Conservation (phyloP, 148 eudicot genomes). For the Agrostemma githago region DNA sequence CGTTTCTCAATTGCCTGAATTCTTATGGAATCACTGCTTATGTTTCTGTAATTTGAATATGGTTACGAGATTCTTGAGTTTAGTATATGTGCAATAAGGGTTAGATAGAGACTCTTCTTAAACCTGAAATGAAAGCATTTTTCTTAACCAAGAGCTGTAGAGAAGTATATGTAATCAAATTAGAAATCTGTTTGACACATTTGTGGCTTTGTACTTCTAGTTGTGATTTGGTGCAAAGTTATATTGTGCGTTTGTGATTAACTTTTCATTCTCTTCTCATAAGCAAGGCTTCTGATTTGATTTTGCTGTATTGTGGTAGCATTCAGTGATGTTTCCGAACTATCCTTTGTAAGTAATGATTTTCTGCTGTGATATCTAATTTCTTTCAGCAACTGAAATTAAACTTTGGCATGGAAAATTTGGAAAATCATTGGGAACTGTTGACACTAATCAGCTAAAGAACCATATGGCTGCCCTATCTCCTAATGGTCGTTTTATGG, state of each 20-base stretch:
- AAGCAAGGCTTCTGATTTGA: not conserved
- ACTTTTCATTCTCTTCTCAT: conserved; percentile 1
- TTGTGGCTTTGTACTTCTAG: not conserved
- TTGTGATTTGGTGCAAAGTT: not conserved
- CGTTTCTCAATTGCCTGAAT: too few relatives aligned
- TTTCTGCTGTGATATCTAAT: not conserved
- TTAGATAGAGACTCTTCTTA: not conserved
- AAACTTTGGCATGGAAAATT: conserved; percentile 92
- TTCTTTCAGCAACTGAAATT: conserved; percentile 77
- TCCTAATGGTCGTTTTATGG: conserved; percentile 94
- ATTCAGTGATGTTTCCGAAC: not conserved
- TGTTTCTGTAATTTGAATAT: too few relatives aligned
- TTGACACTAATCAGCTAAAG: conserved; percentile 89
- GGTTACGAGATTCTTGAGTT: too few relatives aligned
- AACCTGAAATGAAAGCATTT: not conserved
- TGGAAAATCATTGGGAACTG: conserved; percentile 79
- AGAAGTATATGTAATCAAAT: not conserved
- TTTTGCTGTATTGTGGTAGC: not conserved
- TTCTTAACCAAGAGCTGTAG: not conserved
- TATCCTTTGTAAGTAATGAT: conserved; percentile 1
- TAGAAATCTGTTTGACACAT: conserved; percentile 1
- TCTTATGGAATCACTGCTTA: too few relatives aligned
- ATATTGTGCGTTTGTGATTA: not conserved
- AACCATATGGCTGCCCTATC: conserved; percentile 94
- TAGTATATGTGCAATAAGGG: not conserved